Base-by-base conservation (phyloP, 768 basidiomycete species). In the Leccinum arenicola region DNA sequence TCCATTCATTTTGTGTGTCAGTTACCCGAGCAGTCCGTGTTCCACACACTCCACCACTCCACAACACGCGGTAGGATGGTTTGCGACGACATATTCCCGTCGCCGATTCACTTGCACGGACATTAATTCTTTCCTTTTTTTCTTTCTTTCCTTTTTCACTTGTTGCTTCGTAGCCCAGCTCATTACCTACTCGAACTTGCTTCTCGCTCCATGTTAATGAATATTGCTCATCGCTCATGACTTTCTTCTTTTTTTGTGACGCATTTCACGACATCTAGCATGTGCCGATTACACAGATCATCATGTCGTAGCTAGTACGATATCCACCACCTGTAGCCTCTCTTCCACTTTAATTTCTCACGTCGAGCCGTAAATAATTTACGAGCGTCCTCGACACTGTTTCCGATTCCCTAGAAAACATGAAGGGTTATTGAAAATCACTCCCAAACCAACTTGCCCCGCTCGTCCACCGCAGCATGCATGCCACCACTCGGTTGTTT, bases 381-480 rank as follows among this genome's bases (percentile, higher is more conserved):
- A 64, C 69, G 27, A 54, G n/a, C 48, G 27, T 60, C 59, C 38
- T 25, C 23, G 21, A 50, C 48, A 31, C 56, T 54, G 29, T 49
- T 45, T 36, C 19, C 2, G 5, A 19, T 21, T 21, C n/a, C 19
- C 19, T 45, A 9, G 43, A 45, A 21, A 45, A 45, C n/a, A 10
- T 19, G 19, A 45, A 45, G 43, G 11, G 0, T n/a, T 4, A 17
- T n/a, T 17, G 31, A 52, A 40, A 21, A 33, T 53, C 52, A 70
- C 36, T 84, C 83, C 82, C 82, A 87, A 48, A 87, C 82, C 62
- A 86, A 63, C 67, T 82, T 82, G 33, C 86, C 87, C 23, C 70
- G 73, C 43, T 77, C 77, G 62, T 85, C 81, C 27, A 88, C 82
- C n/a, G 67, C 72, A 0, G 85, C 83, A n/a, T 74, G 79, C 84